Conservation (phyloP, 2,329 filamentous ascomycete genomes). For the Arthrobotrys conoides region DNA sequence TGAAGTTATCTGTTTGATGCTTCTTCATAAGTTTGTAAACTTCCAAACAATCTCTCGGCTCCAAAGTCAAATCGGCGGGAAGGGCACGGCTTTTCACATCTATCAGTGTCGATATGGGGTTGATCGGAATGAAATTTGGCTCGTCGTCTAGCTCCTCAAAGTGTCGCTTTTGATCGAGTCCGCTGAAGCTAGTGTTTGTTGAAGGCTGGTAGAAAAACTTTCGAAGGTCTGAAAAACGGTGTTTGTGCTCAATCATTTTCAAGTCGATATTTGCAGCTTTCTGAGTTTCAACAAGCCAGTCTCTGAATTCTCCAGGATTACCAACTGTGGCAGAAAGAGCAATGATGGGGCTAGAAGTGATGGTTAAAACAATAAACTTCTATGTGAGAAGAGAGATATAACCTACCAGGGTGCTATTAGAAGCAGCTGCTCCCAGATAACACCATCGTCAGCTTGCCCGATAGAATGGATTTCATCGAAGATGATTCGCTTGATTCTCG, state of each 20-base stretch:
- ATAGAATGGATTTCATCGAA: conserved; percentile 88
- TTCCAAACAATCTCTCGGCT: conserved; percentile 78
- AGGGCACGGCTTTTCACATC: conserved; percentile 74
- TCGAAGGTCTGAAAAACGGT: conserved; percentile 82
- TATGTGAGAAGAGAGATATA: neutral
- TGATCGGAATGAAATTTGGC: conserved; percentile 73
- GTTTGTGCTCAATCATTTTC: conserved; percentile 77
- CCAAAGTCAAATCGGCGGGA: conserved; percentile 77
- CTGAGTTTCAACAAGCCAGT: conserved; percentile 78
- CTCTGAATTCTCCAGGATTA: conserved; percentile 78
- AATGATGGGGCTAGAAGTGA: conserved; percentile 75
- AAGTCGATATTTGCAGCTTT: conserved; percentile 75
- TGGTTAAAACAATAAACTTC: neutral
- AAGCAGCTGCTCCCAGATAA: conserved; percentile 84
- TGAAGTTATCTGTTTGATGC: conserved; percentile 71
- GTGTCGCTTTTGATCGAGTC: conserved; percentile 60
- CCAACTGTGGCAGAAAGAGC: conserved; percentile 85
- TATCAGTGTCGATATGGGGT: conserved; percentile 76
- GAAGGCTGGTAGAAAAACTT: conserved; percentile 78
- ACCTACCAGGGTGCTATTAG: conserved; percentile 75
- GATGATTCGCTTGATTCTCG: conserved; percentile 79
- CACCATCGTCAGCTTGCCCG: conserved; percentile 80
- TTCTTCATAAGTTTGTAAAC: conserved; percentile 77
- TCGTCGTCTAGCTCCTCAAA: conserved; percentile 70
- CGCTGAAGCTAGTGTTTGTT: conserved; percentile 65